A percentile compares a stretch with the other conserved stretches of the same genome.
phyloP scores from a whole-genome alignment of 2,329 filamentous ascomycete species.

The Colletotrichum zoysiae region DNA sequence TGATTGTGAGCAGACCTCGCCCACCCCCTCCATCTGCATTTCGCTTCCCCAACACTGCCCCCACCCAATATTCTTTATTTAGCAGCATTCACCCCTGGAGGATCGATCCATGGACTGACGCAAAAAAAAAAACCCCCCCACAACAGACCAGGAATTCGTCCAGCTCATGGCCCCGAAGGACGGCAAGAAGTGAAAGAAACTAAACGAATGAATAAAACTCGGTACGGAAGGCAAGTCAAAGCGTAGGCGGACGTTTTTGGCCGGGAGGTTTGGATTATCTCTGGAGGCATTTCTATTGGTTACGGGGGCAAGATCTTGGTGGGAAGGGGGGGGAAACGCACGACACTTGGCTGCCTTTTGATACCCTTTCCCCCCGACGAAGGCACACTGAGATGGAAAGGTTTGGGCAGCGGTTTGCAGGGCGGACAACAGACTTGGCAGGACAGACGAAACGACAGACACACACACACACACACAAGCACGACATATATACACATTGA shows the following conservation, averaged over 20 bases:
- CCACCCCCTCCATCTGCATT: conserved; percentile 3
- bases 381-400: conserved; percentile 27
- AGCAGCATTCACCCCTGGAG: conserved; percentile 14
- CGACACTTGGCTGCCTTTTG: conserved; percentile 34
- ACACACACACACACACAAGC: conserved; percentile 8
- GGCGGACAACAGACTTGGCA: conserved; percentile 17
- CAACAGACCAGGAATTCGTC: conserved; percentile 43
- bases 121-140: not conserved
- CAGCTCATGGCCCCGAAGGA: conserved; percentile 43
- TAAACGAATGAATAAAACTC: not conserved
- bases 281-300: conserved; percentile 2
- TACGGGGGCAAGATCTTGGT: not conserved
- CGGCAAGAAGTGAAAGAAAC: conserved; percentile 20
- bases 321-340: conserved; percentile 25
- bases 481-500: not conserved
- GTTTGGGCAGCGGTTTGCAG: not conserved
- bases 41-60: conserved; percentile 26
- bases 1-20: conserved; percentile 36
- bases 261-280: not conserved
- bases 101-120: conserved; percentile 35
- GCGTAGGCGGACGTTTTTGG: conserved; percentile 7
- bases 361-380: conserved; percentile 36
- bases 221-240: not conserved
- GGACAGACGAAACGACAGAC: conserved; percentile 8
- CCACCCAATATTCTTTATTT: conserved; percentile 28